phyloP scores from a whole-genome alignment of 2,329 filamentous ascomycete genomes.

The Herpomyces periplanetae region DNA sequence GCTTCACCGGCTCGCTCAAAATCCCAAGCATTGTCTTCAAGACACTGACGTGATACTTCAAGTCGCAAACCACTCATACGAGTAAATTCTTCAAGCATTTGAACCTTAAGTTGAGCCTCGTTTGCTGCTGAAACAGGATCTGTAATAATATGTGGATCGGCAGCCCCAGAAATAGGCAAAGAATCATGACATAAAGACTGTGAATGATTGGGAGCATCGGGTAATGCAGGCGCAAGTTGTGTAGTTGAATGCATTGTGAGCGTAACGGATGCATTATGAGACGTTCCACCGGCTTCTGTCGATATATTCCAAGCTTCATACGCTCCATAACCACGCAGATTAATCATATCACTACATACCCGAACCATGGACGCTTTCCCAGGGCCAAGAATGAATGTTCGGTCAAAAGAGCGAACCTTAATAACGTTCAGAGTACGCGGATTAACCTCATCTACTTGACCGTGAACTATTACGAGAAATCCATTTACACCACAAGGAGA shows the following conservation, averaged over 20 bases:
- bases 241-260: too few relatives aligned
- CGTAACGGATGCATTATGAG: too few relatives aligned
- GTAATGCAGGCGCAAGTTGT: too few relatives aligned
- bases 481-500: slow-evolving; percentile 28
- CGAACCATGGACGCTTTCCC: slow-evolving; percentile 25
- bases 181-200: too few relatives aligned
- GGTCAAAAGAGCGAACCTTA: slow-evolving; percentile 33
- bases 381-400: slow-evolving; percentile 38
- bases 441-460: slow-evolving; percentile 41
- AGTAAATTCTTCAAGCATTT: slow-evolving; percentile 28
- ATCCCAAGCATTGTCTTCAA: slow-evolving; percentile 42
- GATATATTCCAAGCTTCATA: slow-evolving; percentile 13
- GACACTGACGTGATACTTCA: slow-evolving; percentile 38
- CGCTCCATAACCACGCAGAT: slow-evolving; percentile 24
- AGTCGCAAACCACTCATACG: slow-evolving; percentile 41
- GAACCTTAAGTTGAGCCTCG: too few relatives aligned
- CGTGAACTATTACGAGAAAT: slow-evolving; percentile 36
- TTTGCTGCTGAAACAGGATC: too few relatives aligned
- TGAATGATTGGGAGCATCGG: too few relatives aligned
- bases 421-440: slow-evolving; percentile 14
- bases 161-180: too few relatives aligned
- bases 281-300: too few relatives aligned
- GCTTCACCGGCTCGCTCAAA: slow-evolving; percentile 29
- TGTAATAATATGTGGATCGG: too few relatives aligned
- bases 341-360: slow-evolving; percentile 40